Base-by-base conservation (phyloP, 495 filamentous ascomycete genomes). In the Talaromyces wortmannii region DNA sequence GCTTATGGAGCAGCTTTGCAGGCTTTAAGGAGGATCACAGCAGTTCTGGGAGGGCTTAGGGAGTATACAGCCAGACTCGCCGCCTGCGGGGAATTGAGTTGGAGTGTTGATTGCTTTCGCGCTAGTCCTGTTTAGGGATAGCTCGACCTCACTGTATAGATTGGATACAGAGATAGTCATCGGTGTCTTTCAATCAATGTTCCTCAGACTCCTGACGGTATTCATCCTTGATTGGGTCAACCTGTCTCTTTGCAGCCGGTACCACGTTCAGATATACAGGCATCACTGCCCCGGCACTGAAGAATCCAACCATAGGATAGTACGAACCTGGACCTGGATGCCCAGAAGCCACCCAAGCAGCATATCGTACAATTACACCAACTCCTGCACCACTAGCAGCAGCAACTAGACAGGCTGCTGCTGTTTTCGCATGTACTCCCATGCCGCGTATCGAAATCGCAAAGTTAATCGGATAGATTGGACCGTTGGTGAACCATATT, bases 391-490 rank as follows among this genome's bases (percentile, higher is more conserved):
- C 78, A 15, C 68, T 65, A 43, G 71, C 71, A 13, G 73, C 68
- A 6, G 68, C 65, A 7, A 77, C 71, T 36, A 81, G 55, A 45
- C 70, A 55, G 7, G 73, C 67, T 10, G 69, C 56, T 10, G 65
- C 79, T 10, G 68, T 63, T 58, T 81, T 81, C 3, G 72, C 75
- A 53, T 75, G 64, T 8, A 55, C 55, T 29, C 80, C 79, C 7
- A 78, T 59, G 11, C 78, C 78, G 16, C 75, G 77, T 8, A 81
- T 40, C 5, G 65, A 61, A 30, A 73, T 68, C 12, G 67, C 73
- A 57, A 71, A 82, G 51, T 80, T 71, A 23, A 76, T 66, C n/a
- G 77, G 65, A 58, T 79, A 83, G n/a, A 76, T 62, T 12, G 61
- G 56, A 32, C 68, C 61, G 63, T 82, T 69, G 55, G 78, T 76